phyloP scores from a whole-genome alignment of 2,329 filamentous ascomycete species.

The Cytospora piceae region DNA sequence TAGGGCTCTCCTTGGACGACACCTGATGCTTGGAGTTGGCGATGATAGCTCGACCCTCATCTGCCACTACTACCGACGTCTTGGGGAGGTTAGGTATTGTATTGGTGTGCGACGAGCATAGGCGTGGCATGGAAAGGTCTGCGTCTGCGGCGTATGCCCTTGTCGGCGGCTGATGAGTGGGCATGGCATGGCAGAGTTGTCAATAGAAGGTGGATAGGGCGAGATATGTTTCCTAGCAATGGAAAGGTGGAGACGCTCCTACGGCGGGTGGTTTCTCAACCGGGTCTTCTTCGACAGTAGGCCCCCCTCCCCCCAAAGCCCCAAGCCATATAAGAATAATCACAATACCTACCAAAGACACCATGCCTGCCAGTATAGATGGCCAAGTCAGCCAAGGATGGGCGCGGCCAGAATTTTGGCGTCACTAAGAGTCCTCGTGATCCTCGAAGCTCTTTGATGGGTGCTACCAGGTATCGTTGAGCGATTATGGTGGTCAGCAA shows the following conservation, averaged over 20 bases:
- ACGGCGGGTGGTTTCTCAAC: no score
- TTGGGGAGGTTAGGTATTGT: neutral
- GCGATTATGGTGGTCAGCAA: no score
- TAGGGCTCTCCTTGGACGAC: neutral
- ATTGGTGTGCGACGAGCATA: neutral
- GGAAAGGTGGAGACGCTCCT: no score
- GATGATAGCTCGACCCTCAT: neutral
- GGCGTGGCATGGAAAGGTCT: neutral
- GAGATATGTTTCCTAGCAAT: no score
- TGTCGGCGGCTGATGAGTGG: neutral
- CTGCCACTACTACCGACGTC: neutral
- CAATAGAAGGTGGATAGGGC: no score
- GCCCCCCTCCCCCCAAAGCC: no score
- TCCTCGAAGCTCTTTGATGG: neutral
- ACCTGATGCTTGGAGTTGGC: neutral
- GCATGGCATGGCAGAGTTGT: neutral
- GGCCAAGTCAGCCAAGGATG: no score
- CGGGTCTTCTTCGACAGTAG: no score
- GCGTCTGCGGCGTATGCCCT: neutral
- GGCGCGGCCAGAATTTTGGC: neutral
- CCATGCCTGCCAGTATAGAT: no score
- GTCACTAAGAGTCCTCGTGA: neutral
- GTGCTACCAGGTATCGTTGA: neutral
- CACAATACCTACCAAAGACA: no score
- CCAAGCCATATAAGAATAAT: no score